These are phyloP conservation scores for Fusarium sp. DNA, from an alignment of 2,329 filamentous ascomycete species.

Conservation along the genomic window DNA sequence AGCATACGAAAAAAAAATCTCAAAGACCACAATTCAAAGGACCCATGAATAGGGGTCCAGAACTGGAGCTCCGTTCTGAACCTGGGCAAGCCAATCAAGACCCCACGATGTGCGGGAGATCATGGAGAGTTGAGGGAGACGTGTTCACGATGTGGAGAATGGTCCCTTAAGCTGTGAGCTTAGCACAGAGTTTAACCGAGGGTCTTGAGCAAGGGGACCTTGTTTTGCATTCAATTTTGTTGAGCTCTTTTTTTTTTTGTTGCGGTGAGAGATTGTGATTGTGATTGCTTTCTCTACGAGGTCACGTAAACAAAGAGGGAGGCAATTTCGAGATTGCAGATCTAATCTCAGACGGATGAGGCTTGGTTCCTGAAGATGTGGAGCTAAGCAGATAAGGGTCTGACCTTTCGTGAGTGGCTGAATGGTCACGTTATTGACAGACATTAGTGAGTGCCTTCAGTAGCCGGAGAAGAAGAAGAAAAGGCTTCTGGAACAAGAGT, in stretches of 20 bases:
- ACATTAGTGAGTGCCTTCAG: too few relatives aligned
- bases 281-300: too few relatives aligned
- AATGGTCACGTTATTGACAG: conserved; percentile 32
- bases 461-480: background rate
- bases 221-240: conserved; percentile 18
- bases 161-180: conserved; percentile 25
- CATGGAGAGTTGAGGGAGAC: conserved; percentile 37
- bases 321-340: conserved; percentile 5
- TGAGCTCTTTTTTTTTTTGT: conserved; percentile 11
- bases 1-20: conserved; percentile 32
- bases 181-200: conserved; percentile 28
- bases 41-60: conserved; percentile 46
- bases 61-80: conserved; percentile 13
- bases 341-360: conserved; percentile 19
- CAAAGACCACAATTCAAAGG: conserved; percentile 11
- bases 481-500: conserved; percentile 31
- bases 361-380: conserved; percentile 36
- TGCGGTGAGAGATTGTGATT: conserved; percentile 16
- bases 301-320: background rate
- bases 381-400: conserved; percentile 24
- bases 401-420: conserved; percentile 23
- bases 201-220: conserved; percentile 26
- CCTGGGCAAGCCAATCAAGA: conserved; percentile 35
- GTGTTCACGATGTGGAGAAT: conserved; percentile 27
- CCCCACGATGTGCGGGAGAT: conserved; percentile 45